Percentiles rank a stretch among this genome's conserved stretches.
phyloP scores from a whole-genome alignment of 2,329 filamentous ascomycete species.

The Rhynchosporium agropyri region DNA sequence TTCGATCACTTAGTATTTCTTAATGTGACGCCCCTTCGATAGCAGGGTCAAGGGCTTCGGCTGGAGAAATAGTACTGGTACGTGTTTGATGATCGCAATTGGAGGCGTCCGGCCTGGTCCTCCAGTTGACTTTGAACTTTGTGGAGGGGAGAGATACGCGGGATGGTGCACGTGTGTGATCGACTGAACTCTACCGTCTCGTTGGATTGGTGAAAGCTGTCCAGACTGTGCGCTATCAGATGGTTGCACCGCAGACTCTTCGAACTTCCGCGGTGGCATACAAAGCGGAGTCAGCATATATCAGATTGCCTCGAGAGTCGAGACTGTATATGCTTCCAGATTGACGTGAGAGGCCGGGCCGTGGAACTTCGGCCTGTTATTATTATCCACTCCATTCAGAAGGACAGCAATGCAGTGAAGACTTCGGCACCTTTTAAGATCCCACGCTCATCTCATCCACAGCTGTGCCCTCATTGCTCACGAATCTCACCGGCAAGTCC shows the following conservation, averaged over 20 bases:
- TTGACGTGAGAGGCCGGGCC: constrained; percentile 4
- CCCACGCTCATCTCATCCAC: constrained; percentile 3
- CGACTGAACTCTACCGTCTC: neutral
- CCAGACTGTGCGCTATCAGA: neutral
- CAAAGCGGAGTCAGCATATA: no score
- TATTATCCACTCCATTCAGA: constrained; percentile 1
- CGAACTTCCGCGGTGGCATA: neutral
- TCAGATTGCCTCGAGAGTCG: neutral
- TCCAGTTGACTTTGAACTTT: neutral
- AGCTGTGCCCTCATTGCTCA: constrained; percentile 14
- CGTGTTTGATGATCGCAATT: constrained; percentile 7
- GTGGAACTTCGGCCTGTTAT: constrained; percentile 4
- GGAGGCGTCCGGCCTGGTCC: neutral
- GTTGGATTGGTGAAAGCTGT: neutral
- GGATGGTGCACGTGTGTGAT: neutral
- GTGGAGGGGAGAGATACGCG: neutral
- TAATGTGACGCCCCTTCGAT: constrained; percentile 10
- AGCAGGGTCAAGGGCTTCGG: constrained; percentile 7
- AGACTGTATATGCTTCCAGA: neutral
- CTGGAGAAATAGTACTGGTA: neutral
- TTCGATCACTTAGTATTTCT: constrained; percentile 4
- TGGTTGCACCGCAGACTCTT: neutral
- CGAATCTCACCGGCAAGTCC: constrained; percentile 13
- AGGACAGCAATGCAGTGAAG: neutral
- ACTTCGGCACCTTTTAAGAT: constrained; percentile 9